A percentile compares a stretch with the other conserved stretches of the same genome.
Conservation (phyloP, 768 basidiomycete species). For the Phylloporus sp. region DNA sequence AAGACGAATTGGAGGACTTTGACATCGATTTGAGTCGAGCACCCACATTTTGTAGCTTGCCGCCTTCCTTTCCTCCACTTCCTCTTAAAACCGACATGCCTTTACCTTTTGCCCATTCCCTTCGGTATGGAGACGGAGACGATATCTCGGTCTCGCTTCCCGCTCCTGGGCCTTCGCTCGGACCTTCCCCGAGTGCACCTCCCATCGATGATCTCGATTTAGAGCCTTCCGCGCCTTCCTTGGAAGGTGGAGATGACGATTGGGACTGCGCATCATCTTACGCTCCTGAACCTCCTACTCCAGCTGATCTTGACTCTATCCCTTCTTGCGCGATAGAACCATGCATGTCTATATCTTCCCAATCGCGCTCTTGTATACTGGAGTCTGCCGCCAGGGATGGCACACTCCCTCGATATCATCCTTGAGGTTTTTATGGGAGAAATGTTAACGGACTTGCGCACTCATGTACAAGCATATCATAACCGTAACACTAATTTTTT, state of each 20-base stretch:
- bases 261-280: conserved; percentile 17
- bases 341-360: background rate
- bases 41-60: conserved; percentile 9
- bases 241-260: conserved; percentile 23
- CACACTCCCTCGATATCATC: conserved; percentile 27
- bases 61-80: conserved; percentile 24
- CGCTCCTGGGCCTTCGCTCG: conserved; percentile 42
- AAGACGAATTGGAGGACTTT: conserved; percentile 32
- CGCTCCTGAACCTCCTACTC: background rate
- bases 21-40: conserved; percentile 4
- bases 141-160: conserved; percentile 32
- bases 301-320: conserved; percentile 3
- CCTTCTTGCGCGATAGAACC: background rate
- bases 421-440: conserved; percentile 15
- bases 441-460: conserved; percentile 6
- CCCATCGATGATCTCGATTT: conserved; percentile 26
- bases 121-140: conserved; percentile 31
- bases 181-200: conserved; percentile 32
- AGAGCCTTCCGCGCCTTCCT: conserved; percentile 46
- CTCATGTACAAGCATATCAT: conserved; percentile 20
- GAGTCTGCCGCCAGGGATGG: conserved; percentile 9
- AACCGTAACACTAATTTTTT: conserved; percentile 22
- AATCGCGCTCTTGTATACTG: conserved; percentile 1
- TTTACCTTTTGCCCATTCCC: conserved; percentile 37
- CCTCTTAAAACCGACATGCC: conserved; percentile 42